Evolutionary conservation across 1,139 yeast species (phyloP), one percentile per base, ranked within the genome.

Genomic region (Sugiyamaella xylanicola): DNA sequence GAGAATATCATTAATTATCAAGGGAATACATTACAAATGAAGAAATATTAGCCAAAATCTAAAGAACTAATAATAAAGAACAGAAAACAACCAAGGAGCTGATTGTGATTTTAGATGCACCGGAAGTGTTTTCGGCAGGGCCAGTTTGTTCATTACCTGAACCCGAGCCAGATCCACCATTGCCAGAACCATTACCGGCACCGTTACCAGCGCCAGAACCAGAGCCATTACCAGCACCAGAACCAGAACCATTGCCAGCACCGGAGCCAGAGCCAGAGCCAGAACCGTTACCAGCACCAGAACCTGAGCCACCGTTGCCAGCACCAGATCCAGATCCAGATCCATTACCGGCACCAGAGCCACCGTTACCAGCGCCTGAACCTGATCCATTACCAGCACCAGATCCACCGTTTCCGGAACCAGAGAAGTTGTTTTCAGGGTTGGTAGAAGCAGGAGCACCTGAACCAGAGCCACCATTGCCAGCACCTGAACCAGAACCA

Each of bases 71-170:
- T 9, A 43, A 17, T 43, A 43, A 16, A 25, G 47, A 43, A 25
- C n/a, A 15, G 21, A 43, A 43, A n/a, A 43, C 47, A 25, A 16
- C 17, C 21, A 43, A 22, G n/a, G 47, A 43, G 25, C 47, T 43
- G 47, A 25, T 43, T 8, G 47, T 43, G 27, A 43, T 43, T 19
- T 43, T 43, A 11, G 47, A 43, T 43, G 47, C 47, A 43, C 47
- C 19, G 13, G 47, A 43, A n/a, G 27, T 22, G 47, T 43, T 43
- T 17, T 43, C 47, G 22, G 15, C 47, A 9, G 47, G 47, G 19
- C 21, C n/a, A 27, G 27, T 43, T 25, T 25, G 29, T 25, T 25
- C 29, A 21, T 11, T 11, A 19, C 15, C 32, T 7, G 29, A 20
- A 15, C 45, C 47, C 22, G 37, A 22, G 20, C 35, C 37, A 11